Conservation (phyloP, 495 filamentous ascomycete genomes). For the Glonium stellatum region DNA sequence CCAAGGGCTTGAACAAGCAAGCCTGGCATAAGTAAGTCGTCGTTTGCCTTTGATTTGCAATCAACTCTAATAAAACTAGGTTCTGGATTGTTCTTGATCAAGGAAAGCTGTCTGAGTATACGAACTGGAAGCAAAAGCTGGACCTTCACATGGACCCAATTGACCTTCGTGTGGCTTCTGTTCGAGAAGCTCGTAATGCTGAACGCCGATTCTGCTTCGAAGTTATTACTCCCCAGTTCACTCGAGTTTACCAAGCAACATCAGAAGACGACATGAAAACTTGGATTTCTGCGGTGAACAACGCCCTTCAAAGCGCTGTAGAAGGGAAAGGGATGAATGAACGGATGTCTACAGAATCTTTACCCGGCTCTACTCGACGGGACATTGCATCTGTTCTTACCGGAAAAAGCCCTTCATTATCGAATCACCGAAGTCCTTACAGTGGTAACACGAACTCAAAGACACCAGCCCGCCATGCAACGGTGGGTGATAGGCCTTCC, state of each 20-base stretch:
- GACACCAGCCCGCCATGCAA: constrained; percentile 70
- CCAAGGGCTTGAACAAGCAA: constrained; percentile 89
- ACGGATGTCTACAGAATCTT: constrained; percentile 38
- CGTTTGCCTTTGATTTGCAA: background rate
- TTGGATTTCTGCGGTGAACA: constrained; percentile 96
- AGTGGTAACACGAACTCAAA: constrained; percentile 44
- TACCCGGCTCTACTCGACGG: constrained; percentile 49
- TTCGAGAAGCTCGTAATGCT: constrained; percentile 86
- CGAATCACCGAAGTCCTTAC: constrained; percentile 49
- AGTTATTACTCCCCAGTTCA: constrained; percentile 94
- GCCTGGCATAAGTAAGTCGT: constrained; percentile 96
- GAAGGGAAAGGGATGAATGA: constrained; percentile 61
- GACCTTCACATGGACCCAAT: constrained; percentile 98
- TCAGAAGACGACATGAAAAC: constrained; percentile 96
- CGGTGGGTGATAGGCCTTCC: constrained; percentile 80
- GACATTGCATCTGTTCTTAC: constrained; percentile 89
- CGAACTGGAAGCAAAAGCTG: constrained; percentile 97
- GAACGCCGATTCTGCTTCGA: constrained; percentile 98
- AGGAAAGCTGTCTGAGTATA: constrained; percentile 93
- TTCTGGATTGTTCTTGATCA: constrained; percentile 98
- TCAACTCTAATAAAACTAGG: constrained; percentile 41
- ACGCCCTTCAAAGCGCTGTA: constrained; percentile 90
- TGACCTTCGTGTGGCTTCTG: constrained; percentile 92
- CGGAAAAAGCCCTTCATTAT: constrained; percentile 80
- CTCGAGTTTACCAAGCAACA: constrained; percentile 94